Evolutionary conservation across 805 yeast species (phyloP).

Genomic region (Suhomyces canberraensis): DNA sequence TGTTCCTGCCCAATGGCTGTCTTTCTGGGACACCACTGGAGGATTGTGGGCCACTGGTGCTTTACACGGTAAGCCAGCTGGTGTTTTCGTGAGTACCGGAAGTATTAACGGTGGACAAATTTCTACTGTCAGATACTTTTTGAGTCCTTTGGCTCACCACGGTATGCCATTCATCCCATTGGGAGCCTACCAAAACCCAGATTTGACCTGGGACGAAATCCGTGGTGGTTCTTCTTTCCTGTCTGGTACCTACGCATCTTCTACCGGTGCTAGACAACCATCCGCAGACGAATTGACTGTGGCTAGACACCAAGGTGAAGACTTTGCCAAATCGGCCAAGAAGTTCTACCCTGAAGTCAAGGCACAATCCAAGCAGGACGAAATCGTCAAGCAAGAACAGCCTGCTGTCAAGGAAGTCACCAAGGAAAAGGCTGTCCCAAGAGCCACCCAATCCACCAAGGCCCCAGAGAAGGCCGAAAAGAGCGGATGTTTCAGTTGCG

Average conservation of each 20-base stretch:
- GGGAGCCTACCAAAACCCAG: conserved; percentile 59
- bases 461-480: conserved; percentile 6
- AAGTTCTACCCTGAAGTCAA: conserved; percentile 19
- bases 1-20: conserved; percentile 70
- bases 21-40: conserved; percentile 78
- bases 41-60: conserved; percentile 72
- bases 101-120: conserved; percentile 81
- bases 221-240: conserved; percentile 91
- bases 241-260: conserved; percentile 74
- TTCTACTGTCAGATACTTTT: conserved; percentile 54
- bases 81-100: conserved; percentile 69
- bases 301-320: conserved; percentile 65
- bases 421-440: too few species aligned
- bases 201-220: conserved; percentile 56
- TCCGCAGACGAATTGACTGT: conserved; percentile 59
- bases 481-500: conserved; percentile 12
- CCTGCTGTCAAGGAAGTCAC: background rate
- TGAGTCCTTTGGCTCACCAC: conserved; percentile 34
- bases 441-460: conserved; percentile 11
- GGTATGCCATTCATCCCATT: conserved; percentile 76
- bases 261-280: conserved; percentile 73
- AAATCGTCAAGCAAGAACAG: background rate
- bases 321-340: conserved; percentile 49
- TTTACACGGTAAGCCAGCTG: conserved; percentile 69
- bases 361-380: background rate